Conservation (phyloP, 1,284 basidiomycete genomes). For the Ceratobasidium sp. region DNA sequence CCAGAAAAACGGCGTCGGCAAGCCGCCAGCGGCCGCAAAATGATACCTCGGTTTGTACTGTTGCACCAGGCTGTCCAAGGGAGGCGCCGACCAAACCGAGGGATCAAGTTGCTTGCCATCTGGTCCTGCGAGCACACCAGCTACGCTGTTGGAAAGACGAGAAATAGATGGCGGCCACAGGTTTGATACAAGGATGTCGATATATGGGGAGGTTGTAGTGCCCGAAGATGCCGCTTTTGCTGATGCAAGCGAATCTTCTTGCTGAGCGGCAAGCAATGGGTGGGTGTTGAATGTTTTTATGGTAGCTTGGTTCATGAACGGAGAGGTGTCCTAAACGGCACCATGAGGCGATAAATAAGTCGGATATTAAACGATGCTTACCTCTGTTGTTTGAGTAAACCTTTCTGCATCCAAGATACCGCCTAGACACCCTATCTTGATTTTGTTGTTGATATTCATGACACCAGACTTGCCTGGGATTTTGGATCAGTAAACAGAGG, state of each 20-base stretch:
- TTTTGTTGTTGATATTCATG: slow-evolving; percentile 79
- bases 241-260: slow-evolving; percentile 63
- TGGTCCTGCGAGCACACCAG: slow-evolving; percentile 50
- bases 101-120: slow-evolving; percentile 46
- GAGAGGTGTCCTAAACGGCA: slow-evolving; percentile 47
- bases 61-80: slow-evolving; percentile 72
- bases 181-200: slow-evolving; percentile 86
- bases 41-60: slow-evolving; percentile 77
- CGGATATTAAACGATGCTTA: slow-evolving; percentile 18
- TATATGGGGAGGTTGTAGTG: slow-evolving; percentile 56
- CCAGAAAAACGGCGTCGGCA: slow-evolving; percentile 73
- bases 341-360: slow-evolving; percentile 5
- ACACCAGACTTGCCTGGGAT: slow-evolving; percentile 78
- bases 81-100: slow-evolving; percentile 61
- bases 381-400: slow-evolving; percentile 52
- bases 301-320: slow-evolving; percentile 41
- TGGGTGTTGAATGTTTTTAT: slow-evolving; percentile 41
- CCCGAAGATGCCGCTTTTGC: slow-evolving; percentile 62
- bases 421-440: slow-evolving; percentile 85
- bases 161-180: slow-evolving; percentile 76
- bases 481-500: not conserved
- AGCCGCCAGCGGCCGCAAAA: slow-evolving; percentile 67
- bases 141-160: slow-evolving; percentile 63
- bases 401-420: slow-evolving; percentile 72
- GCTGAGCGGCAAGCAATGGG: slow-evolving; percentile 40